Conservation (phyloP, 108 stramenopile genomes). For the Schizochytrium sp. region DNA sequence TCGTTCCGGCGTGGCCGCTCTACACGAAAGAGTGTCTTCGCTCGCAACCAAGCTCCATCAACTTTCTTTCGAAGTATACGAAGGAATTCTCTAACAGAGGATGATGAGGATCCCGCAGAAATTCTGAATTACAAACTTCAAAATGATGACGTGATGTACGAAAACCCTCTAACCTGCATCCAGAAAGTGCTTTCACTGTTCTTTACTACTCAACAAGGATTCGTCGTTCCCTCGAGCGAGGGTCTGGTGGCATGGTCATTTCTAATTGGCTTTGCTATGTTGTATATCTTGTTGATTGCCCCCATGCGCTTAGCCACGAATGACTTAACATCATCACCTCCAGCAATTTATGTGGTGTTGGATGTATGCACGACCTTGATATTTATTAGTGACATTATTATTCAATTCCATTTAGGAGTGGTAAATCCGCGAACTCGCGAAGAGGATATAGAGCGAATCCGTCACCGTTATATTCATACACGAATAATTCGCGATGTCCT, state of each 20-base stretch:
- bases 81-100: too few species aligned
- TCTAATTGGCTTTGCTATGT: not conserved
- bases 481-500: not conserved
- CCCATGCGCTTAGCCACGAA: not conserved
- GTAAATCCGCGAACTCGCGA: conserved; percentile 31
- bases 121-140: too few species aligned
- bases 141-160: not conserved
- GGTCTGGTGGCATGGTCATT: not conserved
- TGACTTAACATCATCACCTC: not conserved
- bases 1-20: not conserved
- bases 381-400: not conserved
- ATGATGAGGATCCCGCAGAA: too few species aligned
- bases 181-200: not conserved
- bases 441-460: not conserved
- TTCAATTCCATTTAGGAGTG: not conserved
- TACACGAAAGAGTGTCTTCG: not conserved
- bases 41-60: too few species aligned
- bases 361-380: not conserved
- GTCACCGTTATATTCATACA: not conserved
- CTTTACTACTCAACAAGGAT: conserved; percentile 29
- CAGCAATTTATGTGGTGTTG: not conserved
- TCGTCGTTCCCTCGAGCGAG: not conserved
- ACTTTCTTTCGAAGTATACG: too few species aligned
- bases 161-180: not conserved
- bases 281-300: not conserved